phyloP scores from a whole-genome alignment of 2,329 filamentous ascomycete species.

The Aspergillus niger region DNA sequence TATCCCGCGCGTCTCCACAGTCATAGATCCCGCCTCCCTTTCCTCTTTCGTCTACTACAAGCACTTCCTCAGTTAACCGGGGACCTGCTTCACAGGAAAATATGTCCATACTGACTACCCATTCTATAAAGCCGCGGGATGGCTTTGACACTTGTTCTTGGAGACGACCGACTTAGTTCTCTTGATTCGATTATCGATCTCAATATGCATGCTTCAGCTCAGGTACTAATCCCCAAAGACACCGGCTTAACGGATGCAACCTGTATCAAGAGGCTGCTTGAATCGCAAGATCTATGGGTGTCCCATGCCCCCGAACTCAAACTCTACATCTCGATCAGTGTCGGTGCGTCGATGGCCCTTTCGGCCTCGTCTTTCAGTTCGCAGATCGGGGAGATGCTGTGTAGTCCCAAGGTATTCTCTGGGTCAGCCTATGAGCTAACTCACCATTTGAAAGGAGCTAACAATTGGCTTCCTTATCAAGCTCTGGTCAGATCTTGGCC shows the following conservation, averaged over 20 bases:
- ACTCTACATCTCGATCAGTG: slow-evolving; percentile 28
- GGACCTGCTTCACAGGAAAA: not conserved
- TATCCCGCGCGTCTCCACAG: not conserved
- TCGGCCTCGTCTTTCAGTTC: slow-evolving; percentile 16
- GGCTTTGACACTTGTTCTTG: slow-evolving; percentile 27
- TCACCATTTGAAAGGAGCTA: not conserved
- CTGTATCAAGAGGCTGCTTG: slow-evolving; percentile 10
- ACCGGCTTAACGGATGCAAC: not conserved
- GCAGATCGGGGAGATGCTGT: slow-evolving; percentile 26
- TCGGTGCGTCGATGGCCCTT: slow-evolving; percentile 6
- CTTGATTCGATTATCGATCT: slow-evolving; percentile 22
- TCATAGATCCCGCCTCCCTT: not conserved
- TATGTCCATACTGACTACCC: not conserved
- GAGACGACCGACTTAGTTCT: slow-evolving; percentile 17
- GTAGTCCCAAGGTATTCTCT: slow-evolving; percentile 27
- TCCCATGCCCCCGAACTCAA: slow-evolving; percentile 30
- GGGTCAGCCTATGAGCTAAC: not conserved
- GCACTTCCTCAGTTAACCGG: not conserved
- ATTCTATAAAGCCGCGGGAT: slow-evolving; percentile 16
- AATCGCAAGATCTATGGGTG: slow-evolving; percentile 29
- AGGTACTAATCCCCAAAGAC: slow-evolving; percentile 11
- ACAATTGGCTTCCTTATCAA: slow-evolving; percentile 12
- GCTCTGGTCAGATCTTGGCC: slow-evolving; percentile 37
- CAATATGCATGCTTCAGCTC: slow-evolving; percentile 22
- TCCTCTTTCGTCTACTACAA: not conserved